phyloP scores from a whole-genome alignment of 257 asterid species.

The Fraxinus anomala region DNA sequence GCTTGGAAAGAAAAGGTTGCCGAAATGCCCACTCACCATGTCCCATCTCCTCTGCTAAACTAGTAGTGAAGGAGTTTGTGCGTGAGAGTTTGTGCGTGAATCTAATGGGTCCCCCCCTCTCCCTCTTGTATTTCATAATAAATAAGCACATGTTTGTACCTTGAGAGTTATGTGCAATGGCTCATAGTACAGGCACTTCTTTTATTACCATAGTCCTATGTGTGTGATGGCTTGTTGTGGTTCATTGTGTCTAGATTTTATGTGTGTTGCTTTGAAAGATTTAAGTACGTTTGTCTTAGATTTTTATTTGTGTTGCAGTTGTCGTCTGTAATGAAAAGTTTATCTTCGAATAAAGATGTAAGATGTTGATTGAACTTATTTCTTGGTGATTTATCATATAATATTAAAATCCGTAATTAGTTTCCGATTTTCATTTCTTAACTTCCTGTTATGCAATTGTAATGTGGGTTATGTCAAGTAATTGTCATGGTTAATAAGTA shows the following conservation, averaged over 20 bases:
- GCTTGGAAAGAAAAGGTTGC: constrained; percentile 25
- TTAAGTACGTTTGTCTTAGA: too few species aligned
- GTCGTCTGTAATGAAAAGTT: too few species aligned
- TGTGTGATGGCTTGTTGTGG: not conserved
- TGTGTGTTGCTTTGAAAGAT: too few species aligned
- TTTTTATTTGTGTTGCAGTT: too few species aligned
- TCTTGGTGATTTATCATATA: too few species aligned
- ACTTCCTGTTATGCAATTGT: too few species aligned
- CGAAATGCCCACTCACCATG: constrained; percentile 26
- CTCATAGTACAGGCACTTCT: not conserved
- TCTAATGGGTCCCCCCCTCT: constrained; percentile 42
- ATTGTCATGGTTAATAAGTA: too few species aligned
- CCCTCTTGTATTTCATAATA: not conserved
- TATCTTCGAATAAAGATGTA: too few species aligned
- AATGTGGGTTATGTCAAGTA: too few species aligned
- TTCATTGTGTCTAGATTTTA: not conserved
- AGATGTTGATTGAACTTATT: too few species aligned
- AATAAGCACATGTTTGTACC: constrained; percentile 2
- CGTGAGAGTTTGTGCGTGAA: constrained; percentile 84
- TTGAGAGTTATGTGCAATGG: not conserved
- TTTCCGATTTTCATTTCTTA: too few species aligned
- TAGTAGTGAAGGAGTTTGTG: constrained; percentile 57
- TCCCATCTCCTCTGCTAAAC: constrained; percentile 37
- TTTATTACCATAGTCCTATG: constrained; percentile 8
- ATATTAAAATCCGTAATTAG: too few species aligned